phyloP scores from a whole-genome alignment of 495 filamentous ascomycete genomes.

The Hyphodiscus hymeniophilus region DNA sequence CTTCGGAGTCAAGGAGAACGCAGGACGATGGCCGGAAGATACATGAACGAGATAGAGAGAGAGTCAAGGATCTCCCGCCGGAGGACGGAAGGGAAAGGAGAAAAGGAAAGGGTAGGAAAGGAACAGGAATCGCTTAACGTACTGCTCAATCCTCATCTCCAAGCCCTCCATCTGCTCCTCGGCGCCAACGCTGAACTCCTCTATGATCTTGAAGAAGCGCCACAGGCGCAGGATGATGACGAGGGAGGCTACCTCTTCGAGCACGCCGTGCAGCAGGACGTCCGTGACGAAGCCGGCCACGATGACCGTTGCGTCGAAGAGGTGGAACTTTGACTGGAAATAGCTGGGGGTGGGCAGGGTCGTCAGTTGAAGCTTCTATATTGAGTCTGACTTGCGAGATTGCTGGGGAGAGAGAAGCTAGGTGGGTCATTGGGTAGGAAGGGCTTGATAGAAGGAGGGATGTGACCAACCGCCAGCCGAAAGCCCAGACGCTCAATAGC shows the following conservation, averaged over 20 bases:
- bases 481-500: conserved; percentile 45
- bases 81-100: no score
- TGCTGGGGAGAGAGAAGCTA: not conserved
- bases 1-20: no score
- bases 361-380: no score
- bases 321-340: conserved; percentile 52
- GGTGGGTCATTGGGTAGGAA: not conserved
- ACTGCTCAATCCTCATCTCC: conserved; percentile 29
- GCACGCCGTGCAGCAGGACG: conserved; percentile 44
- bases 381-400: not conserved
- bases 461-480: conserved; percentile 36
- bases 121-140: no score
- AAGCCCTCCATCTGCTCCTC: conserved; percentile 44
- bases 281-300: conserved; percentile 51
- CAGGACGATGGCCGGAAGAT: no score
- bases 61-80: no score
- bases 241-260: conserved; percentile 53
- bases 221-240: conserved; percentile 57
- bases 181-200: conserved; percentile 52
- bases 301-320: conserved; percentile 56
- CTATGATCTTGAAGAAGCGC: conserved; percentile 61
- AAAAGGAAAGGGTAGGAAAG: no score
- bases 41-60: no score
- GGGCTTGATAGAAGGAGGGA: not conserved
- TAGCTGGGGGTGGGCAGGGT: conserved; percentile 34